A percentile compares a stretch with the other conserved stretches of the same genome.
Conservation (phyloP, 2,329 filamentous ascomycete species). For the Exophiala sp. region DNA sequence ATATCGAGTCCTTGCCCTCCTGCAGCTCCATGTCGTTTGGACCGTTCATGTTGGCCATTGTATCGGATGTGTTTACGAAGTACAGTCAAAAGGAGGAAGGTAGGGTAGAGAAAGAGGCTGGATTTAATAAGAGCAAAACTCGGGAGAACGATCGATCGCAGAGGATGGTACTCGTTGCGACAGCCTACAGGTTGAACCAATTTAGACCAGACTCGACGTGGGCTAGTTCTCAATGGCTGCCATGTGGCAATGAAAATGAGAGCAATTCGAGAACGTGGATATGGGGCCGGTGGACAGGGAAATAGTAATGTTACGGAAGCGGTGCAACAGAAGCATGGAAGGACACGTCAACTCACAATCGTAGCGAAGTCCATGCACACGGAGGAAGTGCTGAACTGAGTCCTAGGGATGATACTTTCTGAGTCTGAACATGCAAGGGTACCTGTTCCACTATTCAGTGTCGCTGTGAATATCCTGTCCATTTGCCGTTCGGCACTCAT, state of each 20-base stretch:
- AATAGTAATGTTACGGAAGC: neutral
- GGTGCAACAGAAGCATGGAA: neutral
- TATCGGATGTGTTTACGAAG: neutral
- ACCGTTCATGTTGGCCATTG: slow-evolving; percentile 8
- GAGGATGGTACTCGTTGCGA: too few species aligned
- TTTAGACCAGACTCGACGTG: neutral
- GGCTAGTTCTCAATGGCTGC: neutral
- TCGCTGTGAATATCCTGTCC: too few species aligned
- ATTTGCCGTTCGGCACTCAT: too few species aligned
- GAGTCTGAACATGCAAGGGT: too few species aligned
- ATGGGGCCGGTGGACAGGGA: neutral
- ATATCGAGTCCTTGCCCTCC: slow-evolving; percentile 7
- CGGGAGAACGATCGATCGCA: neutral
- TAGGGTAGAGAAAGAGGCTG: neutral
- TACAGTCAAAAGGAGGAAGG: neutral
- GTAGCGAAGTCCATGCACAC: too few species aligned
- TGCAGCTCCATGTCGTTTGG: slow-evolving; percentile 11
- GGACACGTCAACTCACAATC: neutral
- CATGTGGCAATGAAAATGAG: slow-evolving; percentile 6
- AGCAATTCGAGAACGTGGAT: slow-evolving; percentile 5
- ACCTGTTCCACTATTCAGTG: too few species aligned
- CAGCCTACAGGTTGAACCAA: too few species aligned
- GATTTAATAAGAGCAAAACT: neutral
- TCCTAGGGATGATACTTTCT: too few species aligned
- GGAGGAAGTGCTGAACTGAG: too few species aligned